Conservation (phyloP, 2,329 filamentous ascomycete genomes). For the Pseudogymnoascus sp. region DNA sequence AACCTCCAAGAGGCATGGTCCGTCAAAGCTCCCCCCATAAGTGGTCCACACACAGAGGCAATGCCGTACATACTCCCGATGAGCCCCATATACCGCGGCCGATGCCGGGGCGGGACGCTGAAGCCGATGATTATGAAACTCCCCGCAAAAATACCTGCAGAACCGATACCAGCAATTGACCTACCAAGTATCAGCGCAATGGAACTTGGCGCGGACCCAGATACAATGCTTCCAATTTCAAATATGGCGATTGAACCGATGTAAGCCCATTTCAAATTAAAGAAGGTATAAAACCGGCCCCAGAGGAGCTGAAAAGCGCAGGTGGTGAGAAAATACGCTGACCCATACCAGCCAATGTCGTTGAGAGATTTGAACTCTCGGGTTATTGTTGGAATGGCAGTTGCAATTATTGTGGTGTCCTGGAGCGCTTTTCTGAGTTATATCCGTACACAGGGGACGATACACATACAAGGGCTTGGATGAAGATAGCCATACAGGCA, state of each 20-base stretch:
- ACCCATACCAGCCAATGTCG: constrained; percentile 32
- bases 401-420: constrained; percentile 24
- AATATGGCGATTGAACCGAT: constrained; percentile 23
- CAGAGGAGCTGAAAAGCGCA: constrained; percentile 20
- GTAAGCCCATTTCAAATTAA: constrained; percentile 24
- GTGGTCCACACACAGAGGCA: constrained; percentile 23
- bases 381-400: constrained; percentile 19
- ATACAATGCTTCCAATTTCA: constrained; percentile 26
- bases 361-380: constrained; percentile 19
- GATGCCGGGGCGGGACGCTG: constrained; percentile 18
- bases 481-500: neutral
- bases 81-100: constrained; percentile 18
- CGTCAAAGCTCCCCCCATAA: constrained; percentile 34
- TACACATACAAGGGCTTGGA: constrained; percentile 20
- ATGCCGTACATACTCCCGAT: constrained; percentile 22
- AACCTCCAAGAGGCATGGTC: constrained; percentile 29
- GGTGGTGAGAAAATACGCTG: constrained; percentile 29
- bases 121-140: constrained; percentile 24
- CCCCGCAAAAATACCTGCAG: constrained; percentile 25
- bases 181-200: constrained; percentile 27
- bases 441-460: constrained; percentile 34
- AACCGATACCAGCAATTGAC: constrained; percentile 26
- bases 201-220: constrained; percentile 23
- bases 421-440: constrained; percentile 37
- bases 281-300: constrained; percentile 24